Conservation (phyloP, 805 yeast genomes). For the Lachancea nothofagi region DNA sequence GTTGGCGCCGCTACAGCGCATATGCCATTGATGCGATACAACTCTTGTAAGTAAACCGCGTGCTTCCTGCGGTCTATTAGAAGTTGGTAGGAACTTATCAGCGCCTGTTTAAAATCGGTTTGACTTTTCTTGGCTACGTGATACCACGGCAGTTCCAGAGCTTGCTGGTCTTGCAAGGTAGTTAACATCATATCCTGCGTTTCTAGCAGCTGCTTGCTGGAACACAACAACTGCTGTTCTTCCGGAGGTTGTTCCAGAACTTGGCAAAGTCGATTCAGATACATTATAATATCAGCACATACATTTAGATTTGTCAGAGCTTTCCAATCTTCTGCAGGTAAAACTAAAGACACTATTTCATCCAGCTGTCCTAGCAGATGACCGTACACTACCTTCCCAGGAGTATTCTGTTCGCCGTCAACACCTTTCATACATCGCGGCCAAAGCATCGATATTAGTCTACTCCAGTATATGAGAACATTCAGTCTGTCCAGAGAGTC, state of each 20-base stretch:
- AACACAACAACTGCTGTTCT: background rate
- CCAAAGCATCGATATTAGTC: slow-evolving; percentile 25
- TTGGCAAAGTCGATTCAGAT: slow-evolving; percentile 12
- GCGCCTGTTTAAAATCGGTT: slow-evolving; percentile 9
- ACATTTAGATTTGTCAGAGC: slow-evolving; percentile 17
- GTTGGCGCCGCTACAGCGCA: slow-evolving; percentile 6
- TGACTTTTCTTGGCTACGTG: background rate
- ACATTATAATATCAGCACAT: slow-evolving; percentile 16
- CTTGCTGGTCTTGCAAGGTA: background rate
- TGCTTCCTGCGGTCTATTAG: slow-evolving; percentile 18
- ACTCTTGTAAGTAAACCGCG: slow-evolving; percentile 11
- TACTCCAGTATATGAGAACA: slow-evolving; percentile 25
- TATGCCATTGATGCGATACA: slow-evolving; percentile 7
- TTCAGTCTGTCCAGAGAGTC: slow-evolving; percentile 29
- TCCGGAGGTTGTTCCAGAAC: slow-evolving; percentile 3
- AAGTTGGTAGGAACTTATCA: slow-evolving; percentile 8
- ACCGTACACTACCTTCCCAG: slow-evolving; percentile 22
- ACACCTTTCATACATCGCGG: slow-evolving; percentile 13
- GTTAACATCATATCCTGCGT: background rate
- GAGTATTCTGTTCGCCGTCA: slow-evolving; percentile 10
- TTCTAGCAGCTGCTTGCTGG: background rate
- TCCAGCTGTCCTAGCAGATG: slow-evolving; percentile 25
- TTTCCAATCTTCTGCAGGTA: slow-evolving; percentile 20
- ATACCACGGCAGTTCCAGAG: slow-evolving; percentile 8
- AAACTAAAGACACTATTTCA: slow-evolving; percentile 19